Conservation (phyloP, 371 early-diverging fungal species). For the Dipsacomyces acuminosporus region DNA sequence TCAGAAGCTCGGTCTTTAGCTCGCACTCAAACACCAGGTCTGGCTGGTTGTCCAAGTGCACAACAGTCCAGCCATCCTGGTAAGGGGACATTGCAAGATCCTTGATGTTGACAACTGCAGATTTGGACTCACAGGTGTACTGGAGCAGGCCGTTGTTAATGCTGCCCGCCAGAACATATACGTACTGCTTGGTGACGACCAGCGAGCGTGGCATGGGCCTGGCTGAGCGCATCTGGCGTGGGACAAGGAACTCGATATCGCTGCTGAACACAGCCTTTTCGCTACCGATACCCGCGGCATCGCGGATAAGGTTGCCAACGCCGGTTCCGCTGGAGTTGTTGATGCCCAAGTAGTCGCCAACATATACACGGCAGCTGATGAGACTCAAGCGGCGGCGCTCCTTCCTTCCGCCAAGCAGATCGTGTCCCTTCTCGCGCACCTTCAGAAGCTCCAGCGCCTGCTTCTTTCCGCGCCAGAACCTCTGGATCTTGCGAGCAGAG, state of each 20-base stretch:
- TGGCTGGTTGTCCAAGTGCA: constrained; percentile 60
- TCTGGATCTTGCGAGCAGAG: constrained; percentile 73
- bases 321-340: constrained; percentile 55
- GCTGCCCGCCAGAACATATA: constrained; percentile 58
- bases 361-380: constrained; percentile 75
- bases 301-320: constrained; percentile 61
- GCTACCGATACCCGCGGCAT: constrained; percentile 54
- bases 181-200: constrained; percentile 58
- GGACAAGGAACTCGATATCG: constrained; percentile 61
- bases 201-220: constrained; percentile 70
- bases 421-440: constrained; percentile 88
- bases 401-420: constrained; percentile 83
- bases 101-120: constrained; percentile 53
- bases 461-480: constrained; percentile 84
- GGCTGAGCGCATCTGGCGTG: constrained; percentile 75
- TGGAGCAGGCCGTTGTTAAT: constrained; percentile 54
- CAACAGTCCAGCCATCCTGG: constrained; percentile 81
- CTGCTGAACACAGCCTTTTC: constrained; percentile 66
- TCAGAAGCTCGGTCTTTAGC: constrained; percentile 84
- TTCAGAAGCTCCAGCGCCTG: constrained; percentile 84
- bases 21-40: constrained; percentile 60
- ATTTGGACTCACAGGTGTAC: constrained; percentile 53
- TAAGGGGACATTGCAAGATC: constrained; percentile 60
- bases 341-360: constrained; percentile 88
- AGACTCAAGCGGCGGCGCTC: constrained; percentile 87